Percentiles rank a stretch among this genome's conserved stretches.
Evolutionary conservation across 805 yeast genomes (phyloP).

Genomic region (Yueomyces sp.): DNA sequence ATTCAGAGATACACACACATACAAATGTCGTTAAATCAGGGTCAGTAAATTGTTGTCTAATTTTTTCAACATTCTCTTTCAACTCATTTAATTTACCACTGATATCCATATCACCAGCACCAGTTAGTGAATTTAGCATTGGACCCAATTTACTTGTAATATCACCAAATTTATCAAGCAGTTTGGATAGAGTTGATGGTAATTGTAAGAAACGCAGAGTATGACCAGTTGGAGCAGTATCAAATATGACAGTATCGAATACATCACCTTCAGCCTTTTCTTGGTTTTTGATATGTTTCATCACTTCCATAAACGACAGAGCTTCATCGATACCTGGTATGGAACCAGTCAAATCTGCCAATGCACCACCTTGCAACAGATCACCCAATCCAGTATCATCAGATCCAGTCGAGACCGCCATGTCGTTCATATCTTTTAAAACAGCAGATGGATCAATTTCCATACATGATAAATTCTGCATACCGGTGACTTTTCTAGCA

Average conservation of each 20-base stretch:
- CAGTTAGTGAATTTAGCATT: slow-evolving; percentile 65
- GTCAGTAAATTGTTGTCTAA: slow-evolving; percentile 87
- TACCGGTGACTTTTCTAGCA: slow-evolving; percentile 85
- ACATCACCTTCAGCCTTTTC: slow-evolving; percentile 28
- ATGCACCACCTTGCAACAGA: slow-evolving; percentile 26
- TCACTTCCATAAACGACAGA: slow-evolving; percentile 91
- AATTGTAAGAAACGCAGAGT: slow-evolving; percentile 88
- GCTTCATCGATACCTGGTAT: slow-evolving; percentile 99
- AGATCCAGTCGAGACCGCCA: slow-evolving; percentile 30
- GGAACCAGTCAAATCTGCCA: slow-evolving; percentile 78
- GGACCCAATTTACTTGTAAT: slow-evolving; percentile 84
- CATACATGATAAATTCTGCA: slow-evolving; percentile 86
- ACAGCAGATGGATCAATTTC: slow-evolving; percentile 96
- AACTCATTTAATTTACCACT: slow-evolving; percentile 46
- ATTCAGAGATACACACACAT: slow-evolving; percentile 96
- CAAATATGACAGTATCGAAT: slow-evolving; percentile 86
- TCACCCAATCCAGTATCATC: slow-evolving; percentile 24
- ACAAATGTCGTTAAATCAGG: slow-evolving; percentile 93
- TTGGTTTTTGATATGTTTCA: slow-evolving; percentile 87
- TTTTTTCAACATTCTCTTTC: slow-evolving; percentile 70
- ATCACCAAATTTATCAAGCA: slow-evolving; percentile 77
- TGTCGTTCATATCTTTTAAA: slow-evolving; percentile 68
- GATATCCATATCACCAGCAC: slow-evolving; percentile 56
- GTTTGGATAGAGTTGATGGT: slow-evolving; percentile 82
- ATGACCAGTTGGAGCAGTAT: slow-evolving; percentile 99